phyloP scores from a whole-genome alignment of 2,329 filamentous ascomycete genomes.

The Pseudofabraea citricarpa region DNA sequence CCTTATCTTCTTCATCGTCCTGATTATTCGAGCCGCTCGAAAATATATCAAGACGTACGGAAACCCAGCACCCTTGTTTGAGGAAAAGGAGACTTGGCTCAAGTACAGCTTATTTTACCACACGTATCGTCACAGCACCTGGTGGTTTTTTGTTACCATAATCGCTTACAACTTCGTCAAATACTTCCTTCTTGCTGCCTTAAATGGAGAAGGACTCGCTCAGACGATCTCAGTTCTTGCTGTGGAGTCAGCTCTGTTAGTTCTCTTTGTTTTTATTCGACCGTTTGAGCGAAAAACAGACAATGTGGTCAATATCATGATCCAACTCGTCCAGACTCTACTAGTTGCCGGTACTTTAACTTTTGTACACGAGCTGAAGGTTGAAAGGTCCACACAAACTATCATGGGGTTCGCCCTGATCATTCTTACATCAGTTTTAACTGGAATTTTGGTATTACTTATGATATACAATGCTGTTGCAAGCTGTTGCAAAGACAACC shows the following conservation, averaged over 20 bases:
- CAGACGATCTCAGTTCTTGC: conserved; percentile 74
- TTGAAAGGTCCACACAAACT: conserved; percentile 84
- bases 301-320: conserved; percentile 85
- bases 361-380: conserved; percentile 84
- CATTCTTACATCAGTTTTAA: conserved; percentile 75
- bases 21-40: conserved; percentile 70
- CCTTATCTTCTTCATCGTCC: conserved; percentile 72
- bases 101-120: conserved; percentile 97
- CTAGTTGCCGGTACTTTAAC: conserved; percentile 82
- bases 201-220: conserved; percentile 73
- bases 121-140: conserved; percentile 83
- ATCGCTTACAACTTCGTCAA: conserved; percentile 87
- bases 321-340: conserved; percentile 79
- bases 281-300: conserved; percentile 80
- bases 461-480: conserved; percentile 84
- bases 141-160: conserved; percentile 88
- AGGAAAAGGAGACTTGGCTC: conserved; percentile 82
- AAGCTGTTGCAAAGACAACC: conserved; percentile 76
- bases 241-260: conserved; percentile 63
- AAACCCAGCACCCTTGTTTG: conserved; percentile 65
- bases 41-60: conserved; percentile 70
- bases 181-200: conserved; percentile 75
- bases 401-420: conserved; percentile 87
- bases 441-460: conserved; percentile 73
- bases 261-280: conserved; percentile 71